These are phyloP conservation scores for Termitomyces sp. DNA, from an alignment of 768 basidiomycete genomes.

Conservation along the genomic window DNA sequence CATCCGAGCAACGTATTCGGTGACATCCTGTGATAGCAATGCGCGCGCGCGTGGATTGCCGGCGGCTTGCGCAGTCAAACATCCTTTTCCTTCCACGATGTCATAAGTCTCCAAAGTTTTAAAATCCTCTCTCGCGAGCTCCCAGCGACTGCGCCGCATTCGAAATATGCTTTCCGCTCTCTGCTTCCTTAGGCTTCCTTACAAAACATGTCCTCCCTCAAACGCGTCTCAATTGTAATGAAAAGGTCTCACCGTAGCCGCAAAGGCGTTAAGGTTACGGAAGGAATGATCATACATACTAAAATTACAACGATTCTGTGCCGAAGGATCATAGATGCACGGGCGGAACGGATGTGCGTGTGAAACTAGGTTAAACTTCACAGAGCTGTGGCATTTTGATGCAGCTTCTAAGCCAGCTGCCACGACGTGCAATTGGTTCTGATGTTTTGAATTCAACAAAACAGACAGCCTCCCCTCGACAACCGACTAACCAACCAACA, in stretches of 20 bases:
- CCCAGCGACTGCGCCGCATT: neutral
- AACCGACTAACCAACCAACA: too few relatives aligned
- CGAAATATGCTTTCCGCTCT: neutral
- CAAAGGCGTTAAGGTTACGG: neutral
- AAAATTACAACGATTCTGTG: neutral
- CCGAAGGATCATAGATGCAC: neutral
- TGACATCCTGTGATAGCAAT: neutral
- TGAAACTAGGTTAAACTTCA: neutral
- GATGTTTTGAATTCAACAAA: neutral
- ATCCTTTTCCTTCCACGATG: slow-evolving; percentile 1
- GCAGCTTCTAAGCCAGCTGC: slow-evolving; percentile 1
- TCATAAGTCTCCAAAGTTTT: neutral
- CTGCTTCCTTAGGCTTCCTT: too few relatives aligned
- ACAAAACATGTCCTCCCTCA: neutral
- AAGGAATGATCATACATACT: neutral
- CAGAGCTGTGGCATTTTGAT: neutral
- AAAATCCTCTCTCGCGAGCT: neutral
- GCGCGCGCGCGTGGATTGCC: neutral
- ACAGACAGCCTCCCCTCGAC: neutral
- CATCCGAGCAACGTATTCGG: neutral
- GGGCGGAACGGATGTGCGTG: slow-evolving; percentile 1
- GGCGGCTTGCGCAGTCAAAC: neutral
- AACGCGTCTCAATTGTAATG: neutral
- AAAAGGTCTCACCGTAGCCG: neutral
- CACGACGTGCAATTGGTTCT: neutral